Evolutionary conservation across 768 basidiomycete species (phyloP), one percentile per base, ranked within the genome.

Genomic region (Psilocybe subaeruginosa): DNA sequence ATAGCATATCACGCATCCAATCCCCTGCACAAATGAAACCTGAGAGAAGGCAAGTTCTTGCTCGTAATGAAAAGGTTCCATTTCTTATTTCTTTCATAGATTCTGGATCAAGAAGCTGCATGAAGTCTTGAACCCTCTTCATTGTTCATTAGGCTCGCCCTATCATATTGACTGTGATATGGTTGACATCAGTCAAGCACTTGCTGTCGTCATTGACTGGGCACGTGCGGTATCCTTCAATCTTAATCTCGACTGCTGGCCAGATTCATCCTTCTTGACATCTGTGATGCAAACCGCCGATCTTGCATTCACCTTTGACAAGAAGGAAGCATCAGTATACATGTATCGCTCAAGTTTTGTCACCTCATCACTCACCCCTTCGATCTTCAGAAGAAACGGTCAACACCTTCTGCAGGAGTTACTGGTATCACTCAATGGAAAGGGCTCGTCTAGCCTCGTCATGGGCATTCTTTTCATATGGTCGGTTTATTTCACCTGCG

Each of bases 71-170:
- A 31, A 19, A 30, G 8, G 4, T 56, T 27, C 54, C 51, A 16
- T 47, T 33, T 58, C 23, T 53, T 43, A 47, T 31, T 46, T 11
- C 8, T 30, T 39, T 8, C 37, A 6, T 60, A 85, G 84, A 51
- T 72, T 70, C 47, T 85, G 82, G 81, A 70, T 87, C 7, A 65
- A 63, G 3, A 75, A 72, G 29, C 69, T 89, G 0, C 82, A 86
- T 56, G 80, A 83, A 17, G 76, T 80, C 1, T 53, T 88, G 5
- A 76, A 80, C 60, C 87, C 88, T 2, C 68, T 81, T 0, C 75
- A 69, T 51, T 72, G 81, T 57, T 58, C 69, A n/a, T 73, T 86
- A 47, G 89, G 87, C 4, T 78, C 81, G 0, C 56, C 69, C 0
- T 68, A 77, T 0, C 63, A 72, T 48, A 68, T 86, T 0, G 37